phyloP scores from a whole-genome alignment of 73 alveolate genomes.

The Stentor coeruleus region DNA sequence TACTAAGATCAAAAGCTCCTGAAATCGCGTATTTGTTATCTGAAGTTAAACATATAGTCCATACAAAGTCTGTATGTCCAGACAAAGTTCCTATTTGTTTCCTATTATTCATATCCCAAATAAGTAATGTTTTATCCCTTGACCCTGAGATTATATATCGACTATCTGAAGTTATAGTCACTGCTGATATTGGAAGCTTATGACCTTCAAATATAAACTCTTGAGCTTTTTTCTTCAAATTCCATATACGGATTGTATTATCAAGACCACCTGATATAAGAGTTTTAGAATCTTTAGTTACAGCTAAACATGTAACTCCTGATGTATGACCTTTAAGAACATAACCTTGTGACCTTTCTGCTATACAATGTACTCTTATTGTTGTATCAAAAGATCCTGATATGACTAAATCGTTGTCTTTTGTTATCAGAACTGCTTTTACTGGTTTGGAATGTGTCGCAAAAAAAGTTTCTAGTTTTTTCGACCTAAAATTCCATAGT shows the following conservation, averaged over 20 bases:
- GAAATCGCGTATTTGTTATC: slow-evolving; percentile 6
- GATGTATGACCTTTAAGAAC: neutral
- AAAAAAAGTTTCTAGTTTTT: neutral
- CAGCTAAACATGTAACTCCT: neutral
- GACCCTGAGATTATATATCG: neutral
- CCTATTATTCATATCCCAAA: neutral
- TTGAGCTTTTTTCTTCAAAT: neutral
- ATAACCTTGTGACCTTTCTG: neutral
- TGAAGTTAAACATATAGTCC: neutral
- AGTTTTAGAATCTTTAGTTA: neutral
- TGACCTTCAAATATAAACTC: neutral
- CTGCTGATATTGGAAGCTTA: neutral
- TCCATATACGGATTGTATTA: neutral
- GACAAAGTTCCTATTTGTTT: neutral
- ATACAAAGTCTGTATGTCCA: neutral
- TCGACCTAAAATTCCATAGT: too few relatives aligned
- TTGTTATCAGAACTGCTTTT: neutral
- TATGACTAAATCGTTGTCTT: neutral
- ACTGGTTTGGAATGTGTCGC: neutral
- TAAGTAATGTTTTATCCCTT: neutral
- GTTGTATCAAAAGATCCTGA: neutral
- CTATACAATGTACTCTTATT: neutral
- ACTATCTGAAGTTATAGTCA: neutral
- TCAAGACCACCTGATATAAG: neutral
- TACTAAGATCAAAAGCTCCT: neutral